These are phyloP conservation scores for Nicotiana tabacum DNA, from an alignment of 257 asterid species.

Conservation along the genomic window DNA sequence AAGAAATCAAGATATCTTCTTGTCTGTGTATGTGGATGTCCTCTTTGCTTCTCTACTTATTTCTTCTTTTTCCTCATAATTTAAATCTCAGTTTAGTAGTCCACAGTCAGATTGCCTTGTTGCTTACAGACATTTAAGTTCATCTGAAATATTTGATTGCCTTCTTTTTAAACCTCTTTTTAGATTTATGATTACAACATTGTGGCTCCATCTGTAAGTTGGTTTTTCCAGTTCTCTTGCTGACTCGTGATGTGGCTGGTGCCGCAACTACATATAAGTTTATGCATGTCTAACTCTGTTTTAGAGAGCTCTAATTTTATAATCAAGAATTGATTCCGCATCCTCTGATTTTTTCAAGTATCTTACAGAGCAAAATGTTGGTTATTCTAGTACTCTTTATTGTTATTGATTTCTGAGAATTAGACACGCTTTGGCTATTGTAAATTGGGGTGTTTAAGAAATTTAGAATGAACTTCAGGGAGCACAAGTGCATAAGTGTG, in stretches of 20 bases:
- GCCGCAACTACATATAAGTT: neutral
- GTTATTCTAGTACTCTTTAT: neutral
- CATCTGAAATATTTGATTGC: neutral
- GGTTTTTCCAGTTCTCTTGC: neutral
- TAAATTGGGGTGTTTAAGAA: neutral
- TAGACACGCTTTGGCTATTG: neutral
- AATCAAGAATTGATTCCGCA: neutral
- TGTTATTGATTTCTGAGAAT: neutral
- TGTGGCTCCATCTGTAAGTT: neutral
- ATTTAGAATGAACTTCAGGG: neutral
- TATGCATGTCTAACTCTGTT: neutral
- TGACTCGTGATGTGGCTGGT: neutral
- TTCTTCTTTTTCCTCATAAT: neutral
- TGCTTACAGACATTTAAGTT: neutral
- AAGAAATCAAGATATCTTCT: neutral
- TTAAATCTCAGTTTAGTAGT: neutral
- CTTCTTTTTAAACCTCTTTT: neutral
- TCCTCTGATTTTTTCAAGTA: neutral
- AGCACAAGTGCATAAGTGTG: neutral
- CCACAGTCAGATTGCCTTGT: neutral
- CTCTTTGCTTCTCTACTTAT: too few relatives aligned
- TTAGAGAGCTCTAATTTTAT: neutral
- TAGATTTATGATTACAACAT: neutral
- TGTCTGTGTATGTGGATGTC: neutral
- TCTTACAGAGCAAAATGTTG: neutral